These are phyloP conservation scores for Austroboletus novae-zelandiae DNA, from an alignment of 1,284 basidiomycete genomes.

Conservation along the genomic window DNA sequence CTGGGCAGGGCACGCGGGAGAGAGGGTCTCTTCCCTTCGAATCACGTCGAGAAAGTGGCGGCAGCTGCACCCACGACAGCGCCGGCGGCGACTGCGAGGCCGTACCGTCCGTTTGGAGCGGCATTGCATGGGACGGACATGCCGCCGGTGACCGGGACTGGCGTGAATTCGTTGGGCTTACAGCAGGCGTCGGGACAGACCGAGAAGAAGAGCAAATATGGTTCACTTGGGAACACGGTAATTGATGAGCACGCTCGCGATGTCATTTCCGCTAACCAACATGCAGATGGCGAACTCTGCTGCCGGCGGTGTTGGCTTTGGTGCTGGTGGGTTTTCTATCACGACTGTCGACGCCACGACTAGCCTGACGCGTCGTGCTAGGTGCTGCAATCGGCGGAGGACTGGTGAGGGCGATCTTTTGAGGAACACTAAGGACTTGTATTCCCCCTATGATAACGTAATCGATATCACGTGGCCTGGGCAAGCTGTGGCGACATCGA, in stretches of 20 bases:
- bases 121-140: constrained; percentile 38
- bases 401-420: constrained; percentile 43
- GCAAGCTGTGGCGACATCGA: background rate
- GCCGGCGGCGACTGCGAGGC: constrained; percentile 1
- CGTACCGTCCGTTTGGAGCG: constrained; percentile 43
- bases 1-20: constrained; percentile 45
- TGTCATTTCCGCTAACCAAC: constrained; percentile 19
- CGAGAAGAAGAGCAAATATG: constrained; percentile 57
- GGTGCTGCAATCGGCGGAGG: constrained; percentile 51
- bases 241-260: constrained; percentile 2
- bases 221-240: constrained; percentile 58
- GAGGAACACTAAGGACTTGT: constrained; percentile 1
- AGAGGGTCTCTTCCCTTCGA: constrained; percentile 64
- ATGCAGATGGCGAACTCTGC: constrained; percentile 62
- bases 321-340: constrained; percentile 43
- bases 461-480: constrained; percentile 23
- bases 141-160: constrained; percentile 34
- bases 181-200: constrained; percentile 38
- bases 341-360: background rate
- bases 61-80: constrained; percentile 10
- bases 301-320: constrained; percentile 70
- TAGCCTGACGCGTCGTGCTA: constrained; percentile 15
- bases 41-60: constrained; percentile 54
- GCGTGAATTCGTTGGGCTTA: constrained; percentile 35
- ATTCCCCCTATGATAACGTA: constrained; percentile 13